Evolutionary conservation across 192 early-diverging fungal genomes (phyloP).

Genomic region (Gryganskiella cystojenkinii): DNA sequence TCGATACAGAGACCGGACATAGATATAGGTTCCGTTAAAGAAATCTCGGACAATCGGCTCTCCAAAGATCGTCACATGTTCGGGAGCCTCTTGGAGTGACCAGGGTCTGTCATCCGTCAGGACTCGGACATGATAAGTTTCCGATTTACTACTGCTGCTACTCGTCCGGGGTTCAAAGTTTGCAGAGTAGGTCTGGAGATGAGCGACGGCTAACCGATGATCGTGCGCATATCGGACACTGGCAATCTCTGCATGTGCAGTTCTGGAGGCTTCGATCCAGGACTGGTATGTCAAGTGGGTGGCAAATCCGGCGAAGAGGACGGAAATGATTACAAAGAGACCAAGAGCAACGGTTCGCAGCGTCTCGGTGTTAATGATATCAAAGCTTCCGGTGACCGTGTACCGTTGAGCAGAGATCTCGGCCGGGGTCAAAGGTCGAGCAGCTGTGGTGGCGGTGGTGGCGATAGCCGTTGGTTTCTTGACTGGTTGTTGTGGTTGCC

Average conservation of each 20-base stretch:
- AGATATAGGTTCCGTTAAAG: constrained; percentile 25
- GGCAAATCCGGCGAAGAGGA: constrained; percentile 11
- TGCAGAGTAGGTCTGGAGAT: constrained; percentile 15
- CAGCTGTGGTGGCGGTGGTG: too few species aligned
- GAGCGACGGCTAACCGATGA: constrained; percentile 4
- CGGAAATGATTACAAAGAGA: not conserved
- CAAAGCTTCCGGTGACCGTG: too few species aligned
- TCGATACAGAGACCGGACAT: constrained; percentile 1
- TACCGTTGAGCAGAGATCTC: too few species aligned
- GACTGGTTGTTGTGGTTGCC: too few species aligned
- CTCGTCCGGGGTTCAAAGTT: not conserved
- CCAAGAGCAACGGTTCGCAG: too few species aligned
- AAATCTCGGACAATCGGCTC: constrained; percentile 22
- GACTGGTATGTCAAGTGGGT: not conserved
- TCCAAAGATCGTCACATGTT: constrained; percentile 6
- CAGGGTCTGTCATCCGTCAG: constrained; percentile 10
- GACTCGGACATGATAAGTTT: constrained; percentile 28
- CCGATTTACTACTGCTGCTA: not conserved
- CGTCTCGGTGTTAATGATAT: too few species aligned
- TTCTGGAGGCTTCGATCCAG: not conserved
- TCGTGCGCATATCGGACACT: constrained; percentile 12
- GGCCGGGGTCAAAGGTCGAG: too few species aligned
- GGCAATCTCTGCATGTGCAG: constrained; percentile 18
- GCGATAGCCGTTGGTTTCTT: too few species aligned
- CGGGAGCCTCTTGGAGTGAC: constrained; percentile 22